Evolutionary conservation across 2,329 filamentous ascomycete species (phyloP), one percentile per base, ranked within the genome.

Genomic region (Botrytis paeoniae): DNA sequence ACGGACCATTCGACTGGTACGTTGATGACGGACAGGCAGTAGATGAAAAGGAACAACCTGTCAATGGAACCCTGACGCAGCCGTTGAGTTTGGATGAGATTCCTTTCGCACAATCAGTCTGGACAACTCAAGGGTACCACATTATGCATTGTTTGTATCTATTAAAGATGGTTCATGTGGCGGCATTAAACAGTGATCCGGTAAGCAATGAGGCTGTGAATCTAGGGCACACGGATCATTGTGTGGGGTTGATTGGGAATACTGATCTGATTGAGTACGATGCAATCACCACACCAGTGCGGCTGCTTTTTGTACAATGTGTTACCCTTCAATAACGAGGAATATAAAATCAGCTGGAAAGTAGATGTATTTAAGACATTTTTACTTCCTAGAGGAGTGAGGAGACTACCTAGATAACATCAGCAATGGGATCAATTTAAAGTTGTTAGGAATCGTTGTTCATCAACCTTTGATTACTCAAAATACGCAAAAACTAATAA

Each of bases 1-100:
- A 66, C 43, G 41, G 63, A n/a, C 63, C 63, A 66, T 66, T 43
- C 29, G 63, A 66, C 29, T 66, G 63, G 63, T 66, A 39, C 22
- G 39, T 29, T 39, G 63, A 66, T 29, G 43, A 66, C 3, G 25
- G 37, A 41, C 35, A 35, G 20, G 35, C 60, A 39, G 22, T 62
- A n/a, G 60, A 62, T n/a, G 35, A 62, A 39, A 25, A 62, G 5
- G 60, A 39, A 25, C 37, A 39, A 35, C 60, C 60, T 62, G 22
- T 41, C 22, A 66, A 66, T 20, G 43, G 43, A 20, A 66, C 63
- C 37, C 29, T 45, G 12, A 45, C 63, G 43, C 39, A 18, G 29
- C 18, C 20, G 35, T 43, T 66, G n/a, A 32, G 37, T 39, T 48
- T 66, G 63, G 41, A 66, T 16, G 63, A 45, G 12, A 32, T 66